Evolutionary conservation across 2,329 filamentous ascomycete genomes (phyloP), one percentile per base, ranked within the genome.

Genomic region (Xylariaceae sp.): DNA sequence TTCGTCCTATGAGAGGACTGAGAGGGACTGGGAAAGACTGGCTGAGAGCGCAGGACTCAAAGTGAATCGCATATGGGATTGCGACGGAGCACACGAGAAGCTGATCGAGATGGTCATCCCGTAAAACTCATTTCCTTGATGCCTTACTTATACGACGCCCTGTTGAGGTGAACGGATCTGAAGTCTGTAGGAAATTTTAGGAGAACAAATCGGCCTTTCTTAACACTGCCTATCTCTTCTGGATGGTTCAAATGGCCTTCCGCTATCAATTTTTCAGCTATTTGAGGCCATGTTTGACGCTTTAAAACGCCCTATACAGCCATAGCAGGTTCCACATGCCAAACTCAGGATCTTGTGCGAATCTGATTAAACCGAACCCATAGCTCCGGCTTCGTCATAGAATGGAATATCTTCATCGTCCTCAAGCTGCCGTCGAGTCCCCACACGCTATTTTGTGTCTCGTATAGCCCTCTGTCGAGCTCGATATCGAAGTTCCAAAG

Each of bases 401-500:
- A 57, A 43, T 58, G 55, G 36, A 58, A 58, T 17, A 58, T 43
- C 18, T 58, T 58, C 52, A 58, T 54, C 3, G 43, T 45, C 44
- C 51, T 54, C 47, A 57, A 39, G 11, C 42, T 49, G 33, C 55
- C 55, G n/a, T 57, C 48, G 19, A 56, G 40, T 3, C 56, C 56
- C 55, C 54, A 57, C 5, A 56, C 42, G 12, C 42, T 30, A 17
- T 59, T 58, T 45, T 42, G 48, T 6, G 39, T 42, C 11, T 14
- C 15, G 19, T 55, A 44, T 3, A 11, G 27, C 10, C 22, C 39
- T 11, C 19, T 35, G 30, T 58, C 58, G 18, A 70, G 55, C 43
- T 65, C 60, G 38, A 71, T 44, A 42, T 72, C 65, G 39, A 68
- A 71, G 14, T 59, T 56, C 48, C 52, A 71, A 2, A 70, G 18